Percentiles rank a stretch among this genome's conserved stretches.
Evolutionary conservation across 2,329 filamentous ascomycete genomes (phyloP).

Genomic region (Pseudocercospora musae): DNA sequence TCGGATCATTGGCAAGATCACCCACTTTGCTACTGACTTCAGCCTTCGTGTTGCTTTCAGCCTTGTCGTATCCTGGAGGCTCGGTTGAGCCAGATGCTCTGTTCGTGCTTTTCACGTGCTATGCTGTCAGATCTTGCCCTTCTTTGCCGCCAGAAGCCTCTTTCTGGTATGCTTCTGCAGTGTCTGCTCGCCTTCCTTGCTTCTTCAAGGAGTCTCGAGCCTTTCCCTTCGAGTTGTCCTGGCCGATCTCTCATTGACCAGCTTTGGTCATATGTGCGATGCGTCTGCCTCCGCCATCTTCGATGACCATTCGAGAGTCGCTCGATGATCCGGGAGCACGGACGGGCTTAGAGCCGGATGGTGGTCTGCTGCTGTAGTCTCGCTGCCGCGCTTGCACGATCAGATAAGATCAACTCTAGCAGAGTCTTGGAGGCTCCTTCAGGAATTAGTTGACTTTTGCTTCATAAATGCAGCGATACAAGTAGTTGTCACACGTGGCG

Average conservation of each 20-base stretch:
- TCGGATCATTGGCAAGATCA: not conserved
- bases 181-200: not conserved
- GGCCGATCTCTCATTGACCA: not conserved
- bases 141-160: not conserved
- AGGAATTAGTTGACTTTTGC: not conserved
- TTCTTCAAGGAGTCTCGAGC: not conserved
- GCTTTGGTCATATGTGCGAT: too few relatives aligned
- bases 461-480: not conserved
- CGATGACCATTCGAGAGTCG: too few relatives aligned
- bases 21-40: not conserved
- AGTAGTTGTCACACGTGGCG: not conserved
- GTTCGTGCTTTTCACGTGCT: not conserved
- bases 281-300: too few relatives aligned
- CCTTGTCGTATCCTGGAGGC: not conserved
- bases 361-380: too few relatives aligned
- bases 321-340: too few relatives aligned
- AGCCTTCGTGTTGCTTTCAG: not conserved
- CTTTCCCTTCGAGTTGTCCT: not conserved
- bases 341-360: too few relatives aligned
- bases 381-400: not conserved
- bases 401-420: not conserved
- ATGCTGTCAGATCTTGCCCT: not conserved
- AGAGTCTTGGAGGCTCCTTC: too few relatives aligned
- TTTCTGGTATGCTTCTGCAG: not conserved
- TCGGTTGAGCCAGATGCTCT: not conserved